Conservation (phyloP, 345 rosid species). For the Lepidium didymum region DNA sequence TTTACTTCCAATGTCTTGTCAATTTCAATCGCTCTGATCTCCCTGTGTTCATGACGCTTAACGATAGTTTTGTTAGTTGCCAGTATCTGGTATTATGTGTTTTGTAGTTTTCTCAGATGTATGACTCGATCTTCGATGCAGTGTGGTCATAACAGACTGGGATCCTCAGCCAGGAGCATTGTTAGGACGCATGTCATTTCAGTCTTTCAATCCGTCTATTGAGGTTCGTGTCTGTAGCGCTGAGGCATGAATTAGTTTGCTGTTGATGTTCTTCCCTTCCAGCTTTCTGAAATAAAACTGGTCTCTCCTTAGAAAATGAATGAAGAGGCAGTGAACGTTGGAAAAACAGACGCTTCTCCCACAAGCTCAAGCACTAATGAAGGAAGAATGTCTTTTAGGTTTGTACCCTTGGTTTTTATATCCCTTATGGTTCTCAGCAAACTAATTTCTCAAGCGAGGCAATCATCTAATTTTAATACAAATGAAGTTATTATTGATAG, state of each 20-base stretch:
- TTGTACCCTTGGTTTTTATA: slow-evolving; percentile 1
- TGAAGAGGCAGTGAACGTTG: slow-evolving; percentile 38
- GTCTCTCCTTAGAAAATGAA: slow-evolving; percentile 60
- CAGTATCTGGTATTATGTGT: neutral
- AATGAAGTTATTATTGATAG: neutral
- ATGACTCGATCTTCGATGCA: slow-evolving; percentile 21
- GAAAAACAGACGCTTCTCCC: slow-evolving; percentile 34
- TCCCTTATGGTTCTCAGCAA: neutral
- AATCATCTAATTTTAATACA: neutral
- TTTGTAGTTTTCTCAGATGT: neutral
- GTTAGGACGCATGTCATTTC: slow-evolving; percentile 93
- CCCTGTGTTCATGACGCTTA: neutral
- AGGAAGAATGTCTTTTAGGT: slow-evolving; percentile 44
- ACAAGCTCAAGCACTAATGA: slow-evolving; percentile 36
- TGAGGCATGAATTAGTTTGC: slow-evolving; percentile 9
- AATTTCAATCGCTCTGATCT: neutral
- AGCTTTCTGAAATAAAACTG: slow-evolving; percentile 14
- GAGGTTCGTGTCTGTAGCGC: slow-evolving; percentile 44
- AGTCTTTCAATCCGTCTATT: slow-evolving; percentile 79
- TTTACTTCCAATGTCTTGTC: neutral
- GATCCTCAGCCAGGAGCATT: slow-evolving; percentile 83
- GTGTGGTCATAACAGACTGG: slow-evolving; percentile 82
- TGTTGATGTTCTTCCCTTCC: slow-evolving; percentile 12
- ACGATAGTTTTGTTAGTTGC: neutral
- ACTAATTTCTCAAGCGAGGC: neutral